Evolutionary conservation across 139 green algal genomes (phyloP).

Genomic region (Picochlorum sp.): DNA sequence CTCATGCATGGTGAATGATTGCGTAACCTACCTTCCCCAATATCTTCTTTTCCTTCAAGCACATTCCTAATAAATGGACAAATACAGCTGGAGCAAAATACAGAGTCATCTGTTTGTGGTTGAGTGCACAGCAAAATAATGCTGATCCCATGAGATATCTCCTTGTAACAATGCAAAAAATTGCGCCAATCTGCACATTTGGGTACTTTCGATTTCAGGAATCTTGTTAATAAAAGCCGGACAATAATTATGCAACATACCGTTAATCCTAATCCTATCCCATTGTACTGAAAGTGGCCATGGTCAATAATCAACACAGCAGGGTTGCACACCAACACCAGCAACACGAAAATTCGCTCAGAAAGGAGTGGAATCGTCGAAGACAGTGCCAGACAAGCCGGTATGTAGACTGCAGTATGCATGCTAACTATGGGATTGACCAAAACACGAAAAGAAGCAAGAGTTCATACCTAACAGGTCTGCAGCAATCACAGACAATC

Average conservation of each 20-base stretch:
- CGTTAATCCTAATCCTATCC: conserved; percentile 75
- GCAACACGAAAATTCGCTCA: conserved; percentile 19
- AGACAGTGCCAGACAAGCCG: conserved; percentile 39
- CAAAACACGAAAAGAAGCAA: background rate
- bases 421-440: conserved; percentile 1
- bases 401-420: conserved; percentile 66
- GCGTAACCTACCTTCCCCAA: background rate
- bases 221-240: background rate
- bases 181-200: conserved; percentile 33
- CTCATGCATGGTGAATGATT: background rate
- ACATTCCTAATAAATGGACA: conserved; percentile 79
- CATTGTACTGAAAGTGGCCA: conserved; percentile 98
- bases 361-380: background rate
- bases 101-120: conserved; percentile 96
- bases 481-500: conserved; percentile 68
- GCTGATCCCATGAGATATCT: conserved; percentile 46
- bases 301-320: conserved; percentile 87
- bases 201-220: background rate
- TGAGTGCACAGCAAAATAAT: conserved; percentile 76
- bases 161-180: conserved; percentile 33
- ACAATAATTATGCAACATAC: conserved; percentile 6
- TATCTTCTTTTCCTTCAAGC: conserved; percentile 35
- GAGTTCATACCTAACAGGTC: conserved; percentile 45
- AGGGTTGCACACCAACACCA: conserved; percentile 69
- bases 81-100: conserved; percentile 97